Conservation (phyloP, 140 eudicot species). For the Ambrosia hybrid region DNA sequence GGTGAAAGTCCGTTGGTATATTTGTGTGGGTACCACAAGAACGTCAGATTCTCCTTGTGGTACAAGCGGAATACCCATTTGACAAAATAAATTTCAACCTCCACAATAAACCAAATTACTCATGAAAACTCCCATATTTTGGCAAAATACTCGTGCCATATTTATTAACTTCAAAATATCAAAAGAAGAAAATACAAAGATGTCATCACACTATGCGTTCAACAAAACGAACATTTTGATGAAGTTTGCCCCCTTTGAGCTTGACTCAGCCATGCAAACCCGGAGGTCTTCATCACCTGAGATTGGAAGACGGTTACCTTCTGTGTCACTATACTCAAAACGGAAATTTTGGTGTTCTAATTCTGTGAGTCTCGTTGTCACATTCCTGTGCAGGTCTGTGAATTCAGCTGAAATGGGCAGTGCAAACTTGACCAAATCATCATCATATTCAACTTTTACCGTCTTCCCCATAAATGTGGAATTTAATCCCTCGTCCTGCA, state of each 20-base stretch:
- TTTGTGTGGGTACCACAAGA: too few relatives aligned
- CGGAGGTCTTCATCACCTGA: slow-evolving; percentile 5
- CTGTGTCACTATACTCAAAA: background rate
- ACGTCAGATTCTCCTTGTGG: too few relatives aligned
- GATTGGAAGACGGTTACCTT: background rate
- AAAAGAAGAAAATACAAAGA: too few relatives aligned
- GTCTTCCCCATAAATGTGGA: slow-evolving; percentile 2
- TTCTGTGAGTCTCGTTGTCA: background rate
- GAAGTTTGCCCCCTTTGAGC: background rate
- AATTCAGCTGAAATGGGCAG: background rate
- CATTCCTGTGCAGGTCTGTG: background rate
- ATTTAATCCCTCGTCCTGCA: background rate
- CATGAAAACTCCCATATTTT: too few relatives aligned
- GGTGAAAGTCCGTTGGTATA: too few relatives aligned
- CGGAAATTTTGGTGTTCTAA: background rate
- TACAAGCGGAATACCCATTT: too few relatives aligned
- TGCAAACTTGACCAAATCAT: background rate
- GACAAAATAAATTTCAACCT: too few relatives aligned
- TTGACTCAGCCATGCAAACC: background rate
- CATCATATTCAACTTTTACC: background rate
- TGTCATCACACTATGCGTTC: too few relatives aligned
- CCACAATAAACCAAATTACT: too few relatives aligned
- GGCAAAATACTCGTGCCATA: too few relatives aligned
- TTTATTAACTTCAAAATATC: too few relatives aligned
- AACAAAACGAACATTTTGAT: background rate